A percentile compares a stretch with the other conserved stretches of the same genome.
Evolutionary conservation across 495 filamentous ascomycete species (phyloP).

Genomic region (Trichoderma asperelloides): DNA sequence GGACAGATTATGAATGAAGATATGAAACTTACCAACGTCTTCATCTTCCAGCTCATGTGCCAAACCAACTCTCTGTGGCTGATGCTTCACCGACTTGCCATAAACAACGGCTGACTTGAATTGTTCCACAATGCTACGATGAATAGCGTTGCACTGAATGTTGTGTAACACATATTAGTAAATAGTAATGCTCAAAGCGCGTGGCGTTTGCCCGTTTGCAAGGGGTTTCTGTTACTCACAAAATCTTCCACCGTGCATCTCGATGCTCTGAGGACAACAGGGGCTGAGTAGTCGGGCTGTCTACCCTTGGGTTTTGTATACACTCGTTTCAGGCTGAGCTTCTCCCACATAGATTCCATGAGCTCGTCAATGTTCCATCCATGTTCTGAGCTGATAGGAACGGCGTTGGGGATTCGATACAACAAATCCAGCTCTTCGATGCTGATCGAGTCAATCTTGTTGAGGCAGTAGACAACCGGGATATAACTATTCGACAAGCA

Average conservation of each 20-base stretch:
- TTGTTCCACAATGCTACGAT: conserved; percentile 89
- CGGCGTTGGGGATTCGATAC: conserved; percentile 93
- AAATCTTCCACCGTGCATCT: conserved; percentile 94
- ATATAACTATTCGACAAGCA: conserved; percentile 55
- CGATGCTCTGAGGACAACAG: conserved; percentile 75
- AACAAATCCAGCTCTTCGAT: conserved; percentile 95
- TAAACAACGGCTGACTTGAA: conserved; percentile 96
- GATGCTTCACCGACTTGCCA: conserved; percentile 95
- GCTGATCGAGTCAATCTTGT: conserved; percentile 97
- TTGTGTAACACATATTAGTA: conserved; percentile 19
- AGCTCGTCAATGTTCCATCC: conserved; percentile 98
- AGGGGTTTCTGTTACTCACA: conserved; percentile 47
- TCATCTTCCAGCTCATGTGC: conserved; percentile 89
- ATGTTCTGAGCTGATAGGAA: conserved; percentile 94
- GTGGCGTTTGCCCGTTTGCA: neutral
- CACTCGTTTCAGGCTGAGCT: conserved; percentile 78
- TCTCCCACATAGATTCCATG: conserved; percentile 97
- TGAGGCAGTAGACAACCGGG: conserved; percentile 94
- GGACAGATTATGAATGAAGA: neutral
- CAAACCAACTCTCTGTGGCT: conserved; percentile 91
- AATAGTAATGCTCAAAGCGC: conserved; percentile 4
- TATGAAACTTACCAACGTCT: conserved; percentile 70
- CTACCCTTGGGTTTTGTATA: conserved; percentile 98
- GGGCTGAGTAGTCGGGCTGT: conserved; percentile 82
- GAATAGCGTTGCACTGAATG: conserved; percentile 83